Evolutionary conservation across 208 protist species (phyloP), one percentile per base, ranked within the genome.

Genomic region (Balamuthia mandrillaris): DNA sequence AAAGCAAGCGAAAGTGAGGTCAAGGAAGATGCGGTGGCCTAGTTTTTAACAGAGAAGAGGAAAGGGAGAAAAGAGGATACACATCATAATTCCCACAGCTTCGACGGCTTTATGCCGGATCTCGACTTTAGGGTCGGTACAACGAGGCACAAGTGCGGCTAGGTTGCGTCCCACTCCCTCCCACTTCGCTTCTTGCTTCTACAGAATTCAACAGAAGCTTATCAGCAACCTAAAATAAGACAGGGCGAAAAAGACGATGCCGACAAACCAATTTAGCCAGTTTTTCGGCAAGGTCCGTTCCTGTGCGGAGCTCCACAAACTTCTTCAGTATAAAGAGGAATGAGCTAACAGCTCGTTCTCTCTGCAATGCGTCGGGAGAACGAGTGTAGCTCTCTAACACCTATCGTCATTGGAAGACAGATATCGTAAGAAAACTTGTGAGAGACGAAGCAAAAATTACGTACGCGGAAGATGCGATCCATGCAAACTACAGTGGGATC

Each of bases 271-370:
- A 21, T n/a, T 14, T 39, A n/a, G n/a, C n/a, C n/a, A n/a, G n/a
- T n/a, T 45, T 16, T 65, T 88, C 41, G 49, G 54, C 3, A n/a
- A 21, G 27, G 39, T 81, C 72, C 24, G 56, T 54, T 35, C 81
- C 72, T 24, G 45, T 75, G 21, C 44, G 37, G 61, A 77, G 77
- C 66, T 85, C 81, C 31, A 89, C 78, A 16, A 45, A 91, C 45
- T 89, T 89, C 60, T 89, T 89, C 3, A 89, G 27, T 7, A 91
- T 33, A 70, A 75, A 88, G 14, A 91, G 42, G 33, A 91, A 60
- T 14, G 82, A 65, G 61, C 37, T 75, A 4, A 84, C 56, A 18
- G 88, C 56, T 27, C 63, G 82, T 31, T 89, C 82, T 37, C 88
- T 51, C 18, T 83, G 2, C 45, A 56, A 33, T 6, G 41, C 37